phyloP scores from a whole-genome alignment of 2,329 filamentous ascomycete species.

The Aureobasidium lini region DNA sequence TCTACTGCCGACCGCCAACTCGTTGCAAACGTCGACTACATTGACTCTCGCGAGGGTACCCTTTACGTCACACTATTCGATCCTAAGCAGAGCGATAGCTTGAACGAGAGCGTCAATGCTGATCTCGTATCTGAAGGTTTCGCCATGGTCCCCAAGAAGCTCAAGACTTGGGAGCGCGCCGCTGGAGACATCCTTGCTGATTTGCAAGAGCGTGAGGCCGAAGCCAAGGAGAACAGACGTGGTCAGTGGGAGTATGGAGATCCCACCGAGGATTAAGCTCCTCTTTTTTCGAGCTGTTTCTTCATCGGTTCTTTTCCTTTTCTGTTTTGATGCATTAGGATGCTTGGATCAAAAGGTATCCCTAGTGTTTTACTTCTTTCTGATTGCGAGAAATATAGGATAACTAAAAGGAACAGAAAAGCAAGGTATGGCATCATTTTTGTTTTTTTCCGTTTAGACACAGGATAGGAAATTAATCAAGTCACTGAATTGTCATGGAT shows the following conservation, averaged over 20 bases:
- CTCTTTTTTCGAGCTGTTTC: not conserved
- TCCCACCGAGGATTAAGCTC: slow-evolving; percentile 65
- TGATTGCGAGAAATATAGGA: not conserved
- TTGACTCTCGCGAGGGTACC: slow-evolving; percentile 69
- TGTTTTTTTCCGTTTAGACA: not conserved
- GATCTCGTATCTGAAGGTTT: slow-evolving; percentile 77
- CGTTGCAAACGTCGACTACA: slow-evolving; percentile 84
- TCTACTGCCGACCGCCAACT: slow-evolving; percentile 64
- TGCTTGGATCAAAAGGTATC: not conserved
- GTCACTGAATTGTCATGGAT: not conserved
- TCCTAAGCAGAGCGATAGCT: slow-evolving; percentile 51
- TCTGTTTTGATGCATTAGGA: not conserved
- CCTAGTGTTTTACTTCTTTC: not conserved
- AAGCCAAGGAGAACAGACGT: slow-evolving; percentile 70
- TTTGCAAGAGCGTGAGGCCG: slow-evolving; percentile 64
- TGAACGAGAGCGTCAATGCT: slow-evolving; percentile 79
- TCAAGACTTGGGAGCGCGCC: slow-evolving; percentile 82
- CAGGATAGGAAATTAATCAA: not conserved
- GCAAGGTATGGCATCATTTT: not conserved
- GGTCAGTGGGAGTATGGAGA: slow-evolving; percentile 99
- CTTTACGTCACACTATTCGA: slow-evolving; percentile 87
- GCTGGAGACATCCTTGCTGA: slow-evolving; percentile 64
- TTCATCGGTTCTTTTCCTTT: not conserved
- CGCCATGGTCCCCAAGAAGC: slow-evolving; percentile 84
- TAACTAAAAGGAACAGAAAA: not conserved